Percentiles rank a stretch among this genome's conserved stretches.
phyloP scores from a whole-genome alignment of 2,329 filamentous ascomycete genomes.

The Epichloe amarillans region DNA sequence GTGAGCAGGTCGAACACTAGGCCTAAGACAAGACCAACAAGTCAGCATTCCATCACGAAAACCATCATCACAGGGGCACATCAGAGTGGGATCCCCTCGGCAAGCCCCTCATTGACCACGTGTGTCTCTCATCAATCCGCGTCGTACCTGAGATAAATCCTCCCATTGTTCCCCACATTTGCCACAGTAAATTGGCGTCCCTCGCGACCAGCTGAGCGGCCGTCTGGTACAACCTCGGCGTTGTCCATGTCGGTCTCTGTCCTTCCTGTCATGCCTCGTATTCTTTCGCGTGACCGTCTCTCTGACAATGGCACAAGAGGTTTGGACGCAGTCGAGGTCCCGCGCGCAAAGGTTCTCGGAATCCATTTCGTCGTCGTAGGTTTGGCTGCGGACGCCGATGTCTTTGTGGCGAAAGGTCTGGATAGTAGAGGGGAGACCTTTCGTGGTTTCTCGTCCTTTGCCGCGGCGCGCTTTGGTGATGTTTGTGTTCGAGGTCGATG shows the following conservation, averaged over 20 bases:
- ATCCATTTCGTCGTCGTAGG: slow-evolving; percentile 4
- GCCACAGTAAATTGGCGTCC: slow-evolving; percentile 66
- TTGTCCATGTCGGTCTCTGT: slow-evolving; percentile 42
- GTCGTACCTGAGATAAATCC: slow-evolving; percentile 66
- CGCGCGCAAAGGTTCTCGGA: slow-evolving; percentile 6
- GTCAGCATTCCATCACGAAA: slow-evolving; percentile 8
- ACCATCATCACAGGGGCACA: neutral
- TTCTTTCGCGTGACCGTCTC: slow-evolving; percentile 29
- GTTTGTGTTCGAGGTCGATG: slow-evolving; percentile 2
- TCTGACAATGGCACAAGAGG: slow-evolving; percentile 34
- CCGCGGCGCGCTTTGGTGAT: slow-evolving; percentile 2
- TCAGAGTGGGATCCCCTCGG: neutral
- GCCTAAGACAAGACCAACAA: slow-evolving; percentile 26
- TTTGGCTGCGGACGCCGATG: slow-evolving; percentile 5
- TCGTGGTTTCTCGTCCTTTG: slow-evolving; percentile 4
- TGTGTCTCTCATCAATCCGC: neutral
- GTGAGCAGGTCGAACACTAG: slow-evolving; percentile 46
- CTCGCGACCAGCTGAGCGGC: slow-evolving; percentile 46
- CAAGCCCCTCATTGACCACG: neutral
- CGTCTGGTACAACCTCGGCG: slow-evolving; percentile 46
- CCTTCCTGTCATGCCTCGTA: slow-evolving; percentile 25
- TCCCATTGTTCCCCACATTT: slow-evolving; percentile 72
- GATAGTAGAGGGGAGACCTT: slow-evolving; percentile 1
- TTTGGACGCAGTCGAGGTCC: slow-evolving; percentile 15
- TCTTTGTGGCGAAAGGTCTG: slow-evolving; percentile 3